Base-by-base conservation (phyloP, 2,329 filamentous ascomycete genomes). In the Neophaeococcomyces mojaviensis region DNA sequence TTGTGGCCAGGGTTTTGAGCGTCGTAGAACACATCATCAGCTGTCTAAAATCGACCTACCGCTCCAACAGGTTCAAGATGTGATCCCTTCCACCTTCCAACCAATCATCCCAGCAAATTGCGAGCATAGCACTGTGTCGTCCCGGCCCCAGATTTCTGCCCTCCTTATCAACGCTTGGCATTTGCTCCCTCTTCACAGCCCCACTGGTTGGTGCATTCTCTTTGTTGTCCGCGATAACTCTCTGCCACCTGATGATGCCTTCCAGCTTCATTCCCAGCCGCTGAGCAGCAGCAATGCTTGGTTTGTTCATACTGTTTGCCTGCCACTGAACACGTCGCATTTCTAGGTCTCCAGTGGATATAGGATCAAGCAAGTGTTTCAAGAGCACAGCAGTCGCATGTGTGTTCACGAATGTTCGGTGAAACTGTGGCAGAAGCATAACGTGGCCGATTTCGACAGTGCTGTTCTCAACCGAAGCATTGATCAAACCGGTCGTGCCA, bases 341-440 rank as follows among this genome's bases (percentile, higher is more conserved):
- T 4, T 56, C 58, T 34, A 61, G 38, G 2, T 56, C 58, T 1
- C 54, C 55, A 8, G 48, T 33, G 3, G 40, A 31, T 1, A 54
- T 51, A 2, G 48, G 40, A 28, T 62, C 55, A 2, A 61, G 35
- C 4, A 59, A 59, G 47, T 61, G 57, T 33, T 59, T 58, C 39
- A 67, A 43, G 47, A 67, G 40, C 19, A 68, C 52, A 3, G 63
- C 63, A 12, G 61, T 56, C 15, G 64, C 57, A 44, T 65, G 59
- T 6, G 58, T 61, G 19, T 59, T 58, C 28, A 68, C 63, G 44
- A 66, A 61, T 4, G 63, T 65, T 24, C 57, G 54, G 36, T 67
- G 63, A 45, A 59, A 66, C 2, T 47, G 28, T 1, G 64, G 64
- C 12, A 67, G 51, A 8, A 61, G 59, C 20, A 62, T 52, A 30